These are phyloP conservation scores for Climacium dendroides DNA, from an alignment of 225 moss, liverwort and hornwort species.

Conservation along the genomic window DNA sequence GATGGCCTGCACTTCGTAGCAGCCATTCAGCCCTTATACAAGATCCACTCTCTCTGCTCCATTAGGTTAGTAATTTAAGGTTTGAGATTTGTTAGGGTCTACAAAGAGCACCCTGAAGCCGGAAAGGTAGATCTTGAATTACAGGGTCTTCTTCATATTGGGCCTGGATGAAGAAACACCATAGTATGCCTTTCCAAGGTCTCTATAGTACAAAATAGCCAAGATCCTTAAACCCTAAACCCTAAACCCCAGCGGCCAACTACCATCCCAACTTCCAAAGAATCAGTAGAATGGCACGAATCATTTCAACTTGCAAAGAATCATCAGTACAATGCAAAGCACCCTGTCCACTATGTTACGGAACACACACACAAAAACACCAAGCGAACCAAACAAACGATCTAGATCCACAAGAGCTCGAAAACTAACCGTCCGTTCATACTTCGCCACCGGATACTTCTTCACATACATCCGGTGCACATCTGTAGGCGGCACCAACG, in stretches of 20 bases:
- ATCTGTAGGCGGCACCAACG: constrained; percentile 76
- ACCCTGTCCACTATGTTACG: background rate
- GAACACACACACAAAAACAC: background rate
- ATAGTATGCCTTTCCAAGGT: background rate
- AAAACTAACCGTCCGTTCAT: constrained; percentile 46
- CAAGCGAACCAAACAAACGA: background rate
- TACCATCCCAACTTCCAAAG: background rate
- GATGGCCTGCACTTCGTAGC: background rate
- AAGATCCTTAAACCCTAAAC: background rate
- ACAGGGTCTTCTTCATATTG: background rate
- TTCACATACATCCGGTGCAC: constrained; percentile 77
- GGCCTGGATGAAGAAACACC: background rate
- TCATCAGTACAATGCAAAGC: background rate
- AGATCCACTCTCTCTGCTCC: background rate
- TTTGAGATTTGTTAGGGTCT: background rate
- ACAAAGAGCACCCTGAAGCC: background rate
- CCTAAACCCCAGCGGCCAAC: background rate
- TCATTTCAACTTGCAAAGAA: background rate
- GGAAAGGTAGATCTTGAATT: background rate
- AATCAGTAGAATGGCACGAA: background rate
- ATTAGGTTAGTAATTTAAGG: background rate
- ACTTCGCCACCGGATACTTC: constrained; percentile 46
- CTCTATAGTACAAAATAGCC: background rate
- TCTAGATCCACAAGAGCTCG: background rate
- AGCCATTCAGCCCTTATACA: background rate